A percentile compares a stretch with the other conserved stretches of the same genome.
These are phyloP conservation scores for Fusarium sp. DNA, from an alignment of 2,329 filamentous ascomycete genomes.

Conservation along the genomic window DNA sequence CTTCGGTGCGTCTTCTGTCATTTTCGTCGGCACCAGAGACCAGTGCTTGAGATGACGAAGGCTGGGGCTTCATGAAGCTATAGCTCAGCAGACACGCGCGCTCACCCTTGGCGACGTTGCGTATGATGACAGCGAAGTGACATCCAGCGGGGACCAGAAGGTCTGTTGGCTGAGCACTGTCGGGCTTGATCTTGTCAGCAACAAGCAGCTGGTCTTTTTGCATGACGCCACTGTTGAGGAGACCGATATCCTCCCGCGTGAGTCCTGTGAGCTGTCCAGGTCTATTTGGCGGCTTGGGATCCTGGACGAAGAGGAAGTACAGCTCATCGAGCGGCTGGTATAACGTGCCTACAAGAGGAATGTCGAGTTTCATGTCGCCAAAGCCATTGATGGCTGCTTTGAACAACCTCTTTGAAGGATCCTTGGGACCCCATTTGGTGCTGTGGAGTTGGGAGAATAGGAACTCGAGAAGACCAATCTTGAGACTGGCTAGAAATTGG, in stretches of 20 bases:
- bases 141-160: not conserved
- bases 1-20: not conserved
- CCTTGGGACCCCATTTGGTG: not conserved
- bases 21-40: fast-evolving
- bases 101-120: not conserved
- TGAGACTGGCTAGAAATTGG: constrained; percentile 23
- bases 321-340: not conserved
- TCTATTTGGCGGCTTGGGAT: not conserved
- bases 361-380: not conserved
- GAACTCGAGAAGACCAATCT: constrained; percentile 5
- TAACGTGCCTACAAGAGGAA: not conserved
- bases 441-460: constrained; percentile 24
- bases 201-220: not conserved
- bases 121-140: not conserved
- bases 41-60: not conserved
- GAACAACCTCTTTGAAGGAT: constrained; percentile 33
- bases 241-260: not conserved
- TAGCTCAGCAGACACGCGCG: not conserved
- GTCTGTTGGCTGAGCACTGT: not conserved
- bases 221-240: not conserved
- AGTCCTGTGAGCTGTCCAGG: not conserved
- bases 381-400: constrained; percentile 10
- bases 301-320: not conserved
- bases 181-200: constrained; percentile 3
- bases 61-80: not conserved